Evolutionary conservation across 2,329 filamentous ascomycete genomes (phyloP), one percentile per base, ranked within the genome.

Genomic region (Fusarium begoniae): DNA sequence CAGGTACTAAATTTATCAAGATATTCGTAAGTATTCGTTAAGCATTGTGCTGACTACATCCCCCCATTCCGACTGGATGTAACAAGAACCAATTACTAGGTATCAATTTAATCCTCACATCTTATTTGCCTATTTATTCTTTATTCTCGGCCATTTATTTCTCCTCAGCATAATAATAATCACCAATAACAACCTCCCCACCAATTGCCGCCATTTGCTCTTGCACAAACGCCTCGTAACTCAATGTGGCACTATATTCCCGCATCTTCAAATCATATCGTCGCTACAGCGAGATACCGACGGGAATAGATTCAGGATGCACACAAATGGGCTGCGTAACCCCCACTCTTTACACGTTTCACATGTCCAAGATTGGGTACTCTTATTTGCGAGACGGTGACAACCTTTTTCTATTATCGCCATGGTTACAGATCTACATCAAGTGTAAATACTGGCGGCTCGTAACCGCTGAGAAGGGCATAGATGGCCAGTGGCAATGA

Each of bases 221-320:
- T 59, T 47, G 55, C 68, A 56, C 70, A 56, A 58, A 72, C 63
- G 51, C 63, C 55, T 53, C 40, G 59, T 74, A 72, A 56, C 63
- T 65, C 72, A 69, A 59, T 74, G 72, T 69, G 56, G 41, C 72
- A 75, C 72, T 62, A 72, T 72, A 65, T 65, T 45, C 61, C 59
- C 26, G 14, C 18, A 40, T 54, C 55, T 65, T 69, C 72, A 65
- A 74, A 74, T 74, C 63, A 74, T 24, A 72, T 62, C 45, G 30
- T 65, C n/a, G 41, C 56, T 22, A 65, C 63, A 74, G 72, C 72
- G 72, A 74, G 63, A 59, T 58, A 55, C 37, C 30, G 51, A 69
- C 64, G 44, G 66, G 63, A 74, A 74, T 74, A 72, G 63, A 65
- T 65, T 55, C 66, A 64, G 50, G 38, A 53, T 51, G 59, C 41